These are phyloP conservation scores for Neurospora cerealis DNA, from an alignment of 495 filamentous ascomycete genomes.

Conservation along the genomic window DNA sequence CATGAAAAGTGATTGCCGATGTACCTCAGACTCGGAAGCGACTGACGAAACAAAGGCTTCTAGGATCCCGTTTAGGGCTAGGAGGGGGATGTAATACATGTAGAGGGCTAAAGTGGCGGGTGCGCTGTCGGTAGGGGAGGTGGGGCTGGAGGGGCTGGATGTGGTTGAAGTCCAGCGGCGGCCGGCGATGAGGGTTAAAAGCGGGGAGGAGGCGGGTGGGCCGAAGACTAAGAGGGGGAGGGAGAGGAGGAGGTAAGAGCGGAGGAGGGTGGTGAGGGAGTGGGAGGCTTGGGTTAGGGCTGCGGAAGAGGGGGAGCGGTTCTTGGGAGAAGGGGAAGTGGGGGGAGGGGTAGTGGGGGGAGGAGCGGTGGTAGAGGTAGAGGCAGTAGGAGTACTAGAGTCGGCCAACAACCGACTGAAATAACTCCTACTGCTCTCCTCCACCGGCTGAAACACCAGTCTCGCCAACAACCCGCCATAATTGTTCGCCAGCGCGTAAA, in stretches of 20 bases:
- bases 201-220: conserved; percentile 55
- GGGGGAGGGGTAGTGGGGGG: not conserved
- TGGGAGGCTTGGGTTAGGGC: conserved; percentile 28
- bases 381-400: conserved; percentile 13
- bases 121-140: conserved; percentile 28
- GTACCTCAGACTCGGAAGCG: conserved; percentile 59
- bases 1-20: conserved; percentile 75
- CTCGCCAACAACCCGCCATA: conserved; percentile 88
- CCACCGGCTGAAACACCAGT: conserved; percentile 87
- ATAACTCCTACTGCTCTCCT: conserved; percentile 79
- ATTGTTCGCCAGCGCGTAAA: conserved; percentile 86
- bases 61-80: conserved; percentile 83
- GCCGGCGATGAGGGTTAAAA: conserved; percentile 54
- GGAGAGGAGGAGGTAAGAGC: conserved; percentile 57
- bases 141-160: no score
- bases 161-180: conserved; percentile 52
- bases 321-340: not conserved
- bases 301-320: conserved; percentile 4
- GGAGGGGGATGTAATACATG: conserved; percentile 83
- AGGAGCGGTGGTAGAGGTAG: not conserved
- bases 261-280: conserved; percentile 47
- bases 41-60: conserved; percentile 89
- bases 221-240: conserved; percentile 56
- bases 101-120: conserved; percentile 60
- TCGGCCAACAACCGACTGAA: conserved; percentile 59